These are phyloP conservation scores for Penicillium frequentans DNA, from an alignment of 2,329 filamentous ascomycete genomes.

Conservation along the genomic window DNA sequence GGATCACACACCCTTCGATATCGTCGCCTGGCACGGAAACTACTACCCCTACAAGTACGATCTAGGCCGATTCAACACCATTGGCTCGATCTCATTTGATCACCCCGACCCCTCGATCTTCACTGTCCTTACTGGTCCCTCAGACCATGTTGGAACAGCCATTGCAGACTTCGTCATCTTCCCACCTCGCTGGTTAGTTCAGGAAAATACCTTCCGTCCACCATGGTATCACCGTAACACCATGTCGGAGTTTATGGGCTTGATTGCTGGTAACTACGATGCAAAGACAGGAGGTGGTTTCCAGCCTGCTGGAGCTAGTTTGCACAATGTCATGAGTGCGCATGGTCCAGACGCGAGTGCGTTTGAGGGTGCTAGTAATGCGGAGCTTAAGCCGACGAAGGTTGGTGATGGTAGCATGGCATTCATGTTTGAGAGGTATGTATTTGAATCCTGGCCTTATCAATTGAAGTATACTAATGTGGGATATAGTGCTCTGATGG, in stretches of 20 bases:
- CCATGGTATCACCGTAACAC: slow-evolving; percentile 66
- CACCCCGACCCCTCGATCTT: slow-evolving; percentile 79
- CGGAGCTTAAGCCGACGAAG: slow-evolving; percentile 56
- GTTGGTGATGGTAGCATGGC: slow-evolving; percentile 62
- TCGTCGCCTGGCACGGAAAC: slow-evolving; percentile 78
- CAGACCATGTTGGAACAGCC: slow-evolving; percentile 60
- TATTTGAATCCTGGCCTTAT: not conserved
- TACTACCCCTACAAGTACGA: slow-evolving; percentile 84
- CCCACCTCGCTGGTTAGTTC: slow-evolving; percentile 63
- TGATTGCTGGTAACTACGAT: slow-evolving; percentile 63
- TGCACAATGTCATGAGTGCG: slow-evolving; percentile 72
- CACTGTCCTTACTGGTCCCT: slow-evolving; percentile 63
- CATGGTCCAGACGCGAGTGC: slow-evolving; percentile 61
- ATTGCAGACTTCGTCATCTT: slow-evolving; percentile 67
- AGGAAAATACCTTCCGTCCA: slow-evolving; percentile 60
- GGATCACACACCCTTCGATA: slow-evolving; percentile 72
- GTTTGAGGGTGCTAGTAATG: slow-evolving; percentile 56
- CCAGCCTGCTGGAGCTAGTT: slow-evolving; percentile 59
- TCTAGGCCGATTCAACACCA: slow-evolving; percentile 71
- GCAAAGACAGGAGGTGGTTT: slow-evolving; percentile 60
- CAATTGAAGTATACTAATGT: slow-evolving; percentile 14
- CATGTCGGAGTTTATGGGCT: slow-evolving; percentile 67
- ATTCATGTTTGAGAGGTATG: slow-evolving; percentile 63
- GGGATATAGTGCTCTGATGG: slow-evolving; percentile 59
- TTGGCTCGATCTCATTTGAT: slow-evolving; percentile 72